phyloP scores from a whole-genome alignment of 2,329 filamentous ascomycete species.

The Colletotrichum lini region DNA sequence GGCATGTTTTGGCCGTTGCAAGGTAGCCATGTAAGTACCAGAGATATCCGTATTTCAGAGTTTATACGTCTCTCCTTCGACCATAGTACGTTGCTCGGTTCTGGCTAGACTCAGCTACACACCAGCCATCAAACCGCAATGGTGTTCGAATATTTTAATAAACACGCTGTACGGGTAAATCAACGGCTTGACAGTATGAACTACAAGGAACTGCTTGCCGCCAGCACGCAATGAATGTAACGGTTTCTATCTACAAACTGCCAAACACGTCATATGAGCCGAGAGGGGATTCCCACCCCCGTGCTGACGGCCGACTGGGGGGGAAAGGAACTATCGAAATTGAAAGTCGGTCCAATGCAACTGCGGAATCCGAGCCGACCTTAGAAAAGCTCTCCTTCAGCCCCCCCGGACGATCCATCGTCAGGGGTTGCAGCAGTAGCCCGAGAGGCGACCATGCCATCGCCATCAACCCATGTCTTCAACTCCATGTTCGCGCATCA shows the following conservation, averaged over 20 bases:
- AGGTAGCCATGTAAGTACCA: no score
- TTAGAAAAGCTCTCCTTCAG: constrained; percentile 1
- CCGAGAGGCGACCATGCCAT: not conserved
- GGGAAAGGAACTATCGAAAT: constrained; percentile 26
- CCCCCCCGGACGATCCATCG: not conserved
- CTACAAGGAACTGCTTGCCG: not conserved
- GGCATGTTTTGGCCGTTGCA: no score
- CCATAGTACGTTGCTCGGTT: no score
- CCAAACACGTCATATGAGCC: constrained; percentile 8
- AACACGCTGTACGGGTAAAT: no score
- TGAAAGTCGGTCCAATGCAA: constrained; percentile 12
- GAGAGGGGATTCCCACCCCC: not conserved
- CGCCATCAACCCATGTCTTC: not conserved
- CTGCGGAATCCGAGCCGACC: constrained; percentile 19
- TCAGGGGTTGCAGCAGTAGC: constrained; percentile 1
- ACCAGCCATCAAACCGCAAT: no score
- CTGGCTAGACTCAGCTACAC: no score
- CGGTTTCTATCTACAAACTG: not conserved
- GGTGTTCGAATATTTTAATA: no score
- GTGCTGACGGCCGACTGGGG: constrained; percentile 29
- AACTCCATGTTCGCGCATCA: not conserved
- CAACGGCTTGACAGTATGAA: no score
- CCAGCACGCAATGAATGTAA: constrained; percentile 17
- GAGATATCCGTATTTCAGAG: no score
- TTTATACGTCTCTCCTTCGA: no score